A percentile compares a stretch with the other conserved stretches of the same genome.
phyloP scores from a whole-genome alignment of 805 yeast species.

The Yamadazyma tumulicola region DNA sequence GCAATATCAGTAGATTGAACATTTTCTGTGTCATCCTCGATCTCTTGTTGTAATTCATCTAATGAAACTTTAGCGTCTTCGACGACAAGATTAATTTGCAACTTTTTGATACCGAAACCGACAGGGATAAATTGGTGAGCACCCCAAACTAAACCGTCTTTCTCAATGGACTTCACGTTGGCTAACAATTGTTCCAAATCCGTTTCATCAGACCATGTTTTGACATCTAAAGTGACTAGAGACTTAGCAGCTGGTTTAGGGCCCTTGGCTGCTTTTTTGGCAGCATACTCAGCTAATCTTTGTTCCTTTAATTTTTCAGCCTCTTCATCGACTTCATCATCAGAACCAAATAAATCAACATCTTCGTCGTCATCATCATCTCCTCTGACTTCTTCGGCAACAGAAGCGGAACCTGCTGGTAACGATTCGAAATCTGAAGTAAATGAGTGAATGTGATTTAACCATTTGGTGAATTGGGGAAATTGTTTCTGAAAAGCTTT shows the following conservation, averaged over 20 bases:
- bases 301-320: conserved; percentile 97
- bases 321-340: conserved; percentile 90
- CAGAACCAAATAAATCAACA: conserved; percentile 91
- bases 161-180: conserved; percentile 77
- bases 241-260: conserved; percentile 99
- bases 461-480: conserved; percentile 98
- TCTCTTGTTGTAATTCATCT: conserved; percentile 75
- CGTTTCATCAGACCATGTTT: conserved; percentile 99
- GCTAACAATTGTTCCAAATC: conserved; percentile 85
- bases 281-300: conserved; percentile 97
- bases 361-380: conserved; percentile 84
- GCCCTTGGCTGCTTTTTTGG: conserved; percentile 95
- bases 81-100: conserved; percentile 96
- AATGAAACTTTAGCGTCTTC: conserved; percentile 96
- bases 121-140: conserved; percentile 93
- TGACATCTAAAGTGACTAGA: conserved; percentile 92
- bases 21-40: conserved; percentile 96
- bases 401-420: conserved; percentile 75
- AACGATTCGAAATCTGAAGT: conserved; percentile 76
- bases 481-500: conserved; percentile 87
- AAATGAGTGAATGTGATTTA: conserved; percentile 95
- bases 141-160: conserved; percentile 98
- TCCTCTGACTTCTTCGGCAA: conserved; percentile 54
- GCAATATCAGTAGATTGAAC: conserved; percentile 98
- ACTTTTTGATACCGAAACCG: conserved; percentile 99